These are phyloP conservation scores for Fraxinus cuspidata DNA, from an alignment of 257 asterid species.

Conservation along the genomic window DNA sequence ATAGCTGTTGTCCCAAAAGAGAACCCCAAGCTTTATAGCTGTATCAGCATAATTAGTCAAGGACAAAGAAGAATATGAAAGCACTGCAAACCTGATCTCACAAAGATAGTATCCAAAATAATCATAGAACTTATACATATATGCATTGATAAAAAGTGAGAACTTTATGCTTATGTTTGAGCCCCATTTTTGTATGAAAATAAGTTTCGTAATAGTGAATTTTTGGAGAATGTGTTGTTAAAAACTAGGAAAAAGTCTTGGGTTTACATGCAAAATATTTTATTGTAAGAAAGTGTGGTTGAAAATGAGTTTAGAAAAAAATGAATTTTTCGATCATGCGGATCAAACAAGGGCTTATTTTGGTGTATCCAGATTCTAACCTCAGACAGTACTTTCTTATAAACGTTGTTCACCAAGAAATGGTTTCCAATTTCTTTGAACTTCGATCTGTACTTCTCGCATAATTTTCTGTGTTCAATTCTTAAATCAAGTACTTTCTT, in stretches of 20 bases:
- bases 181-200: too few relatives aligned
- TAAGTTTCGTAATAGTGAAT: too few relatives aligned
- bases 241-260: too few relatives aligned
- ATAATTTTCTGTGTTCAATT: not conserved
- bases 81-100: not conserved
- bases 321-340: too few relatives aligned
- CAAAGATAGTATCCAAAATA: not conserved
- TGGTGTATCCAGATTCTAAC: not conserved
- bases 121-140: constrained; percentile 4
- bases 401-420: not conserved
- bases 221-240: too few relatives aligned
- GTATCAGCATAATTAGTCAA: constrained; percentile 27
- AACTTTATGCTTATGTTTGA: not conserved
- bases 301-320: too few relatives aligned
- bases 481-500: constrained; percentile 3
- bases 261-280: too few relatives aligned
- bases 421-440: not conserved
- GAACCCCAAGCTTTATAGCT: constrained; percentile 99
- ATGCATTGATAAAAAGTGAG: constrained; percentile 1
- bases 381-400: not conserved
- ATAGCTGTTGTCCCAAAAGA: constrained; percentile 82
- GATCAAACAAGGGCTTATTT: not conserved
- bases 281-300: too few relatives aligned
- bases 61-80: not conserved
- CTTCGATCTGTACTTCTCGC: not conserved